Percentiles rank a stretch among this genome's conserved stretches.
Conservation (phyloP, 2,329 filamentous ascomycete genomes). For the Aspergillus piperis region DNA sequence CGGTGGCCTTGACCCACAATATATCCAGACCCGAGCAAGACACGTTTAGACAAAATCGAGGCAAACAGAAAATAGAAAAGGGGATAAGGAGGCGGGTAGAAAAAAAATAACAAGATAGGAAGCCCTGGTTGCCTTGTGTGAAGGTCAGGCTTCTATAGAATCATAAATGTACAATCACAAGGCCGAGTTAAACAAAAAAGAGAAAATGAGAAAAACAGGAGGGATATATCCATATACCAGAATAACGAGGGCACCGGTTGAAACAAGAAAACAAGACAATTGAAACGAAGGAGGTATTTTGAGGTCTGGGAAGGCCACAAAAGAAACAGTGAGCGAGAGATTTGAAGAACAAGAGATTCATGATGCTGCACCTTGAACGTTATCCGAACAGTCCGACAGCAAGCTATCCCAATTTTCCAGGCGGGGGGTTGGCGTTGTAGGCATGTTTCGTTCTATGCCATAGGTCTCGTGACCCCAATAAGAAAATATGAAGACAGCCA, state of each 20-base stretch:
- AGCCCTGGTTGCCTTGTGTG: constrained; percentile 4
- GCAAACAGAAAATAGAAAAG: constrained; percentile 1
- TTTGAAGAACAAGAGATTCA: not conserved
- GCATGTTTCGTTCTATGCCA: not conserved
- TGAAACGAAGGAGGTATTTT: constrained; percentile 2
- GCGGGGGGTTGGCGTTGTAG: not conserved
- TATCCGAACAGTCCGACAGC: not conserved
- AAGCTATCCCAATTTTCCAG: not conserved
- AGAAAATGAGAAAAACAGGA: not conserved
- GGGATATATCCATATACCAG: constrained; percentile 6
- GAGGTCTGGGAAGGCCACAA: not conserved
- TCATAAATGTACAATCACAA: constrained; percentile 17
- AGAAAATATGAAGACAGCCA: not conserved
- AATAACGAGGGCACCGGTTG: constrained; percentile 3
- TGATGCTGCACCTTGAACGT: not conserved
- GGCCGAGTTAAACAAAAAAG: not conserved
- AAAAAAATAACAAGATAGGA: constrained; percentile 2
- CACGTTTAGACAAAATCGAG: not conserved
- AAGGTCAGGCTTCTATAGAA: not conserved
- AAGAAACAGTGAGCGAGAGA: constrained; percentile 5
- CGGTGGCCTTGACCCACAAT: not conserved
- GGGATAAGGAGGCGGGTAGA: not conserved
- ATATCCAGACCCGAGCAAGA: constrained; percentile 7
- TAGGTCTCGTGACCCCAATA: not conserved
- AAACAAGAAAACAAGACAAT: constrained; percentile 1